Evolutionary conservation across 192 early-diverging fungal genomes (phyloP), one percentile per base, ranked within the genome.

Genomic region (Linnemannia elongata): DNA sequence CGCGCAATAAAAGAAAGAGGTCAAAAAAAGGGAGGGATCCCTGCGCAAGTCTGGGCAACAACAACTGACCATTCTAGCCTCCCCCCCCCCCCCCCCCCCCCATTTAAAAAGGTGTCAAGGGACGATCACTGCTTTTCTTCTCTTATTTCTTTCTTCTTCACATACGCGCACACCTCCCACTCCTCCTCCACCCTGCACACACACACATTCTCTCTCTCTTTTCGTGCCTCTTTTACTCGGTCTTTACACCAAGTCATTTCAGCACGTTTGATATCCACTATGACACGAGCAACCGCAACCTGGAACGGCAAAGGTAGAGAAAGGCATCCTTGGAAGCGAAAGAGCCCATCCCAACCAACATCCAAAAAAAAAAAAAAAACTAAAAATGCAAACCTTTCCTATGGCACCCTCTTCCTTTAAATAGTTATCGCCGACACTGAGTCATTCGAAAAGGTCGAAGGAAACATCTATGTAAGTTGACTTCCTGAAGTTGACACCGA

Each of bases 391-490:
- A 45, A 45, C 54, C 13, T 4, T n/a, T 57, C 54, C 0, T 9
- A 57, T n/a, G 7, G 24, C 24, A 1, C 24, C 60, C 12, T 30
- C 30, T 30, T 66, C 10, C 10, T 4, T 77, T 0, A 7, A 7
- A 33, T 77, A 77, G 76, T 77, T 66, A 57, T 77, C 35, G 76
- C 76, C 20, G 76, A 77, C 39, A 77, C 57, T 1, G 57, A 77
- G 22, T 20, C 42, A 18, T 77, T 68, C 42, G 76, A 77, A 38
- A 77, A 27, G 17, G 76, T 77, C 13, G 76, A 77, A 24, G 76
- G 76, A 35, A 77, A 77, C 54, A 63, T 77, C 27, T 77, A 77
- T 66, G 76, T 77, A 77, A 33, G 76, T 10, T 8, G 17, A 1
- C 30, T 9, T 12, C 13, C 60, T 35, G 10, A 2, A 30, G 10